Evolutionary conservation across 2,329 filamentous ascomycete genomes (phyloP), one percentile per base, ranked within the genome.

Genomic region (Teratosphaeria viscida): DNA sequence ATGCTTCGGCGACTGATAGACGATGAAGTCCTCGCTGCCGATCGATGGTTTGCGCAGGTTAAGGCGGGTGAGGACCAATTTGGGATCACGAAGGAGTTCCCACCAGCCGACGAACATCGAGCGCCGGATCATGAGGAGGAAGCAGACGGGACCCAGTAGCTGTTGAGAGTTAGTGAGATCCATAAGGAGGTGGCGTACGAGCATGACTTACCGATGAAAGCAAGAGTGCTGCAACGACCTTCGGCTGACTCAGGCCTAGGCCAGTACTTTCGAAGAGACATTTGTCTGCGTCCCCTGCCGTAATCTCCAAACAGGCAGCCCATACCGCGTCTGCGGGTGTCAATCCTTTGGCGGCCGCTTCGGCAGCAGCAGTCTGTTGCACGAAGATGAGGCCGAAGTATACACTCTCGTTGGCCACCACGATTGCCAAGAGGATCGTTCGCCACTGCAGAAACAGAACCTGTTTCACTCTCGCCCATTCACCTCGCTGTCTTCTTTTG

Each of bases 301-400:
- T 74, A 1, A 67, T 37, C 1, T 78, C 73, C 8, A 95, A 78
- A 67, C 90, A 95, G 0, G 66, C 32, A 2, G 89, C 73, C 88
- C 89, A 95, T 3, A 76, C 74, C 10, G 71, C 55, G 5, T 84
- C 82, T 32, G 81, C 78, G 32, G 67, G 54, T 59, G 85, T 68
- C n/a, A 62, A 54, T 52, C 54, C 78, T 55, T 79, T 80, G 39
- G 82, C 75, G 2, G 79, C 79, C 60, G 69, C 59, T 49, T 84
- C 75, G 5, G 86, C 78, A n/a, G 85, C 82, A 64, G 84, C 59
- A 23, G 62, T 85, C 72, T 92, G 87, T 71, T 87, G 85, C 52
- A 94, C 84, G 69, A 94, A 94, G 55, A 92, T 79, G 52, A 91
- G 77, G 1, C 88, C 84, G 72, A 94, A 92, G 78, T 91, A 91